Conservation (phyloP, 768 basidiomycete genomes). For the Mycena rosella region DNA sequence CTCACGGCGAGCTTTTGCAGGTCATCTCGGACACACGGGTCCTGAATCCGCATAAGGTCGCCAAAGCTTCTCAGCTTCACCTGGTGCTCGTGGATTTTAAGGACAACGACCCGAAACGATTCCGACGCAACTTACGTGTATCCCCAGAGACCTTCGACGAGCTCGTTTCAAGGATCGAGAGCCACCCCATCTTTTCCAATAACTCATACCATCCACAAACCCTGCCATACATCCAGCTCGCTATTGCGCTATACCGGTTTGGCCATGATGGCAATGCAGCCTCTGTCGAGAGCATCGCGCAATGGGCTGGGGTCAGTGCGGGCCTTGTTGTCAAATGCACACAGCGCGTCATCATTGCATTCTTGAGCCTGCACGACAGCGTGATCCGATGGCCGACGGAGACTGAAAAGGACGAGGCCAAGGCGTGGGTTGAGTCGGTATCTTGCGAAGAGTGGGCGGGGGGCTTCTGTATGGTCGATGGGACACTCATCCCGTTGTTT, state of each 20-base stretch:
- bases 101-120: constrained; percentile 10
- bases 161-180: constrained; percentile 5
- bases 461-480: constrained; percentile 44
- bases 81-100: constrained; percentile 21
- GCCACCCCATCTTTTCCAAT: constrained; percentile 16
- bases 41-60: constrained; percentile 10
- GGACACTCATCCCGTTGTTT: constrained; percentile 47
- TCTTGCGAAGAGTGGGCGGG: constrained; percentile 45
- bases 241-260: constrained; percentile 10
- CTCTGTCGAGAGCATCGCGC: not conserved
- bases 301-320: constrained; percentile 6
- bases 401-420: constrained; percentile 40
- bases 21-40: not conserved
- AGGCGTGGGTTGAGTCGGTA: constrained; percentile 37
- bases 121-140: constrained; percentile 14
- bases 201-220: constrained; percentile 3
- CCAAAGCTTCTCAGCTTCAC: constrained; percentile 17
- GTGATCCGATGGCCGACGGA: constrained; percentile 37
- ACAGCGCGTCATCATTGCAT: not conserved
- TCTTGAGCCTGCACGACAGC: constrained; percentile 29
- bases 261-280: constrained; percentile 12
- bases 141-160: constrained; percentile 20
- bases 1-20: not conserved
- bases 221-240: constrained; percentile 9
- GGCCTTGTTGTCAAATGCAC: constrained; percentile 1